A percentile compares a stretch with the other conserved stretches of the same genome.
Conservation (phyloP, 768 basidiomycete genomes). For the Cyclocybe cylindracea region DNA sequence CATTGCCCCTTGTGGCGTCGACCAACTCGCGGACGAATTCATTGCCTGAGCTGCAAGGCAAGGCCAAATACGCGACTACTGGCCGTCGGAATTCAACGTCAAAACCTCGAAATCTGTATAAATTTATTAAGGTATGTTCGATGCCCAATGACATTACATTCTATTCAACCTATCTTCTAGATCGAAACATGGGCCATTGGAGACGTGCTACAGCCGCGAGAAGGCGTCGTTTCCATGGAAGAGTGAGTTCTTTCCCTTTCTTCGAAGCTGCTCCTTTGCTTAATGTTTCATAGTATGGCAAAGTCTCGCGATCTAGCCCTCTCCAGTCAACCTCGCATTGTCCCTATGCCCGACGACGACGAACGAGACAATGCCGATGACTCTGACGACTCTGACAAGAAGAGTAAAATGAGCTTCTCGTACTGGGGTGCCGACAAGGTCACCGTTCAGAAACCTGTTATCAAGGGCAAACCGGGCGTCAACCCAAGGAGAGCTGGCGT, state of each 20-base stretch:
- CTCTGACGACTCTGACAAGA: constrained; percentile 84
- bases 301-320: constrained; percentile 66
- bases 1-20: constrained; percentile 70
- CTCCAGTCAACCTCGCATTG: constrained; percentile 59
- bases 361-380: constrained; percentile 57
- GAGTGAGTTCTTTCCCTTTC: constrained; percentile 57
- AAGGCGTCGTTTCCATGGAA: constrained; percentile 88
- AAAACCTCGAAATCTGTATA: constrained; percentile 90
- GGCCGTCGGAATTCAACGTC: constrained; percentile 75
- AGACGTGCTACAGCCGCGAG: constrained; percentile 70
- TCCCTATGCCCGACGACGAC: constrained; percentile 70
- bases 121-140: constrained; percentile 77
- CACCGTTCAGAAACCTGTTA: constrained; percentile 77
- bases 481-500: constrained; percentile 43
- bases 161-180: constrained; percentile 34
- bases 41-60: constrained; percentile 81
- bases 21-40: constrained; percentile 73
- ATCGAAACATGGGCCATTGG: constrained; percentile 89
- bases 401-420: constrained; percentile 93
- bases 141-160: neutral
- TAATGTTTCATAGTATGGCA: constrained; percentile 52
- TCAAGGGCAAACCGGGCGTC: constrained; percentile 46
- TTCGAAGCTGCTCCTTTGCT: constrained; percentile 7
- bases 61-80: constrained; percentile 81
- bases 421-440: constrained; percentile 94